Conservation (phyloP, 2,329 filamentous ascomycete genomes). For the Ophiostoma sp. region DNA sequence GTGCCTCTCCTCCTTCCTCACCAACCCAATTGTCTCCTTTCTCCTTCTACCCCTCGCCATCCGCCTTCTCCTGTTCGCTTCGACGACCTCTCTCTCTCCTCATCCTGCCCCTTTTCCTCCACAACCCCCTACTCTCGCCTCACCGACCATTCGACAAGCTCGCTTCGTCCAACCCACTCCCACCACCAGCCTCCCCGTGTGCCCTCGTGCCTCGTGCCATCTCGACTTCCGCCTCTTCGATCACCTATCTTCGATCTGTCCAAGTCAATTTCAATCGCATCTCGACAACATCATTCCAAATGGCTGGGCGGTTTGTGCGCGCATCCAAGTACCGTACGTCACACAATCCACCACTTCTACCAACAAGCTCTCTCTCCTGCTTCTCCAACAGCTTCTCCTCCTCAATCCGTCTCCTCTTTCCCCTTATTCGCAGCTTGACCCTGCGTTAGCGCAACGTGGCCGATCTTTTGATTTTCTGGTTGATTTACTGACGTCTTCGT, state of each 20-base stretch:
- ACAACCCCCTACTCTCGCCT: neutral
- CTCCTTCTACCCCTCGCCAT: slow-evolving; percentile 10
- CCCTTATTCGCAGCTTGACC: neutral
- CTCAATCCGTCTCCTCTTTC: slow-evolving; percentile 19
- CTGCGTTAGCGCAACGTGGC: neutral
- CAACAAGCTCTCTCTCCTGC: neutral
- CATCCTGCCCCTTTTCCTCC: neutral
- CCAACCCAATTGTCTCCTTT: slow-evolving; percentile 9
- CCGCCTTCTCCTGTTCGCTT: slow-evolving; percentile 7
- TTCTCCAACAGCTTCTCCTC: slow-evolving; percentile 10
- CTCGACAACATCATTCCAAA: slow-evolving; percentile 35
- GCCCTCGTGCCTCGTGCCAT: slow-evolving; percentile 11
- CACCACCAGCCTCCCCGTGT: neutral
- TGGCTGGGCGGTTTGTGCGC: slow-evolving; percentile 67
- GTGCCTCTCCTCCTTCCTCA: slow-evolving; percentile 3
- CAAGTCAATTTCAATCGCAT: neutral
- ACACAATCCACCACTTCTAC: neutral
- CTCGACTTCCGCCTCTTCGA: neutral
- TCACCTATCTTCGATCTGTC: neutral
- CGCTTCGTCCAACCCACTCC: neutral
- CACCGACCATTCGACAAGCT: neutral
- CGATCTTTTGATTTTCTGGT: slow-evolving; percentile 1
- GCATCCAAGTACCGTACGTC: slow-evolving; percentile 67
- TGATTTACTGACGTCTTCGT: neutral
- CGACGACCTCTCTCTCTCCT: neutral